These are phyloP conservation scores for Aureobasidium melanogenum DNA, from an alignment of 2,329 filamentous ascomycete genomes.

Conservation along the genomic window DNA sequence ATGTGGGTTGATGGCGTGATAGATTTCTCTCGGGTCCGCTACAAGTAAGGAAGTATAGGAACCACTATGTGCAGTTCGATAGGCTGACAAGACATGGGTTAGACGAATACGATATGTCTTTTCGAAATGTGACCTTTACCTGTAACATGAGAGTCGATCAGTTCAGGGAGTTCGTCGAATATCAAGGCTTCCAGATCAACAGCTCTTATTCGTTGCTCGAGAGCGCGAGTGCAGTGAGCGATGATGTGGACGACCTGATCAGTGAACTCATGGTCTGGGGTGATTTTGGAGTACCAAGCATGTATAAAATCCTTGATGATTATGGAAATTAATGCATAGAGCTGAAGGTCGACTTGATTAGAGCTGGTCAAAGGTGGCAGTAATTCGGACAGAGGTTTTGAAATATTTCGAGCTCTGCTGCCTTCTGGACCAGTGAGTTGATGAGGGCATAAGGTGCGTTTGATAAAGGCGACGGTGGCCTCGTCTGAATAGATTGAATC, in stretches of 20 bases:
- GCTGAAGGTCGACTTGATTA: conserved; percentile 84
- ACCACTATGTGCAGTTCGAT: conserved; percentile 57
- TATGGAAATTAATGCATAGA: conserved; percentile 87
- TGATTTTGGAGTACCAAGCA: conserved; percentile 89
- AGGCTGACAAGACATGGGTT: conserved; percentile 44
- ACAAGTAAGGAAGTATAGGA: conserved; percentile 51
- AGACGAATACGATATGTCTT: not conserved
- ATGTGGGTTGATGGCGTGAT: conserved; percentile 75
- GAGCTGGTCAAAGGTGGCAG: conserved; percentile 88
- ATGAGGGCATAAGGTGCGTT: conserved; percentile 73
- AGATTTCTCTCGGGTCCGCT: conserved; percentile 58
- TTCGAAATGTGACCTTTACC: conserved; percentile 43
- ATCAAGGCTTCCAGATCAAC: conserved; percentile 76
- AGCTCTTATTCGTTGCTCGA: conserved; percentile 77
- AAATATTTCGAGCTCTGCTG: conserved; percentile 49
- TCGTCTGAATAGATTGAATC: conserved; percentile 49
- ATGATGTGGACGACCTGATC: conserved; percentile 83
- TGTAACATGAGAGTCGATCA: conserved; percentile 70
- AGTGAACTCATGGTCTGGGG: conserved; percentile 78
- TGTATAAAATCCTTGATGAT: conserved; percentile 85
- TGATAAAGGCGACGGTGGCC: conserved; percentile 72
- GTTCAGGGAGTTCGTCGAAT: conserved; percentile 76
- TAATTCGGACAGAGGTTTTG: conserved; percentile 65
- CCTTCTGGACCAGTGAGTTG: conserved; percentile 37
- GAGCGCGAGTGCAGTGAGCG: conserved; percentile 77